Conservation (phyloP, 371 early-diverging fungal genomes). For the Mucor piriformis region DNA sequence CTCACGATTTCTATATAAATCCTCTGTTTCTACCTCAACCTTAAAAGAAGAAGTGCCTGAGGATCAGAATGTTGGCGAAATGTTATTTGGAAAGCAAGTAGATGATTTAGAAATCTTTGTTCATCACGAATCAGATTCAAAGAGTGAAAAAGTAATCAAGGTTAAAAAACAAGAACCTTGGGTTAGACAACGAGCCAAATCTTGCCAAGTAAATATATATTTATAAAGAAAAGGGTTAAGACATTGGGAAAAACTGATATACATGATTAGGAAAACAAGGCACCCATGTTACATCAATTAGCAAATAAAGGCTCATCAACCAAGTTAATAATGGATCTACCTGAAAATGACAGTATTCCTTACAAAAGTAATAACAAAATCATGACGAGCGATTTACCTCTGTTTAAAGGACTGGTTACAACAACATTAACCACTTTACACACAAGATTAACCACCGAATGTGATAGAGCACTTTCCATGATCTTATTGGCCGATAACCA, state of each 20-base stretch:
- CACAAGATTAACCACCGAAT: constrained; percentile 43
- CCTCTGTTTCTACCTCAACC: neutral
- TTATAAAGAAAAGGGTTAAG: neutral
- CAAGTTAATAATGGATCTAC: neutral
- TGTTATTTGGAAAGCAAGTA: constrained; percentile 38
- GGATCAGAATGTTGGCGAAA: constrained; percentile 24
- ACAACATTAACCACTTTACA: constrained; percentile 48
- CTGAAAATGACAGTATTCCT: constrained; percentile 6
- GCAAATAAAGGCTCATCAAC: constrained; percentile 21
- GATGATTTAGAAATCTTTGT: constrained; percentile 9
- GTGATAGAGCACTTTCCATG: constrained; percentile 36
- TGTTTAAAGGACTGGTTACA: constrained; percentile 38
- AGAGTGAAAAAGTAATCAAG: constrained; percentile 24
- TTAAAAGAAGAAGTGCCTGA: neutral
- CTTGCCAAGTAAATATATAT: constrained; percentile 30
- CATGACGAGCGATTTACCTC: constrained; percentile 12
- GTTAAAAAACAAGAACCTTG: constrained; percentile 21
- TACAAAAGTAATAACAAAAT: constrained; percentile 6
- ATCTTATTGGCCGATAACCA: constrained; percentile 13
- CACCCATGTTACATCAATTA: constrained; percentile 36
- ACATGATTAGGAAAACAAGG: constrained; percentile 28
- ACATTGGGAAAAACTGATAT: neutral
- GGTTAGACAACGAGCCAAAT: constrained; percentile 38
- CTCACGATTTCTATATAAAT: constrained; percentile 18
- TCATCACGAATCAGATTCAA: constrained; percentile 26